A percentile compares a stretch with the other conserved stretches of the same genome.
Evolutionary conservation across 2,329 filamentous ascomycete genomes (phyloP).

Genomic region (Dactylonectria macrodidyma): DNA sequence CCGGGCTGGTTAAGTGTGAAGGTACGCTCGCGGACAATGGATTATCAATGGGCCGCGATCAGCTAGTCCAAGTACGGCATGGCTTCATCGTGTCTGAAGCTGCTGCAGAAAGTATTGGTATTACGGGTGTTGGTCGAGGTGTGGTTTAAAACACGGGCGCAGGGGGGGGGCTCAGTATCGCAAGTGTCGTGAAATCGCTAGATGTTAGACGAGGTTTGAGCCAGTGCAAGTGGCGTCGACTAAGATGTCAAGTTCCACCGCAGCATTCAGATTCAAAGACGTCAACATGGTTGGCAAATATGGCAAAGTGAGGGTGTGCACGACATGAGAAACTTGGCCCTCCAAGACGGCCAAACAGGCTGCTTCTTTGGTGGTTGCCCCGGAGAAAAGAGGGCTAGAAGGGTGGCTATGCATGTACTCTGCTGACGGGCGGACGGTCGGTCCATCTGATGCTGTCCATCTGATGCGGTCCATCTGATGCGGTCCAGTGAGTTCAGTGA

Average conservation of each 20-base stretch:
- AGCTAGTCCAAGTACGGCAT: background rate
- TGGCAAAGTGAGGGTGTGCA: background rate
- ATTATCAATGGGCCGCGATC: background rate
- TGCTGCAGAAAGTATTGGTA: no score
- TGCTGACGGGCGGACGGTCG: slow-evolving; percentile 8
- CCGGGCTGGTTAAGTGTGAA: background rate
- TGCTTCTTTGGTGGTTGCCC: slow-evolving; percentile 7
- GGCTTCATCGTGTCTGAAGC: background rate
- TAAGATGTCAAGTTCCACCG: background rate
- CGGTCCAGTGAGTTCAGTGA: slow-evolving; percentile 12
- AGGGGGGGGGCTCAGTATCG: background rate
- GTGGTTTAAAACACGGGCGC: background rate
- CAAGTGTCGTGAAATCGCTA: background rate
- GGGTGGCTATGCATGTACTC: slow-evolving; percentile 23
- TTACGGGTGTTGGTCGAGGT: no score
- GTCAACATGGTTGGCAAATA: background rate
- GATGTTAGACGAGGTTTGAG: background rate
- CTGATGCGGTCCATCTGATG: background rate
- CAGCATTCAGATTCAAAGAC: no score
- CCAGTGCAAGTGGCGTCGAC: background rate
- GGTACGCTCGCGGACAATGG: background rate
- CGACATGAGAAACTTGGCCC: no score
- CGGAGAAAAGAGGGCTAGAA: slow-evolving; percentile 2
- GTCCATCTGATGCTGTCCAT: slow-evolving; percentile 11
- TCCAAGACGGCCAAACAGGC: no score